Evolutionary conservation across 176 grass and related monocot genomes (phyloP).

Genomic region (Ananas comosus): DNA sequence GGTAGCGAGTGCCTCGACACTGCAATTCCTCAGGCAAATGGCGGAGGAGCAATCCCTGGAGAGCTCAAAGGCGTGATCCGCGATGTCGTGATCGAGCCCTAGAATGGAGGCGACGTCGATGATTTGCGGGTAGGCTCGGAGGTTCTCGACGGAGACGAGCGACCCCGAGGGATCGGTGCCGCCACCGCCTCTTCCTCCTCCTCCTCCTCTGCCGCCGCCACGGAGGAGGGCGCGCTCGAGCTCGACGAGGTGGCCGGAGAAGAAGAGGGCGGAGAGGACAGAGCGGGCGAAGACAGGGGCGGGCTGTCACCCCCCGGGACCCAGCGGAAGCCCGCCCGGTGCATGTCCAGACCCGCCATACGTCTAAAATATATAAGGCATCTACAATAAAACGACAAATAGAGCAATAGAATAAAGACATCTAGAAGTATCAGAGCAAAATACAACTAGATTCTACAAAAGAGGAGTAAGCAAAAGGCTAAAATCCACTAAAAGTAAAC

Average conservation of each 20-base stretch:
- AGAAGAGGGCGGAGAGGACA: conserved; percentile 50
- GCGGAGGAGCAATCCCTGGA: conserved; percentile 83
- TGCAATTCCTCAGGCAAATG: conserved; percentile 84
- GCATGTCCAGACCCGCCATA: too few species aligned
- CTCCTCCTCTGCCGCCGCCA: conserved; percentile 17
- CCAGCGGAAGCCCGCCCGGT: too few species aligned
- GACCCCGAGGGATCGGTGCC: conserved; percentile 42
- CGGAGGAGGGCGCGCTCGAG: conserved; percentile 72
- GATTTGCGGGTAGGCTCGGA: conserved; percentile 95
- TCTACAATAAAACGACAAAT: too few species aligned
- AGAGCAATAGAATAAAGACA: too few species aligned
- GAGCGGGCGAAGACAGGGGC: conserved; percentile 65
- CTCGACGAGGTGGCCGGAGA: conserved; percentile 85
- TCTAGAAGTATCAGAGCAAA: too few species aligned
- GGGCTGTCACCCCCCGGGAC: conserved; percentile 13
- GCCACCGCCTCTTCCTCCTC: too few species aligned
- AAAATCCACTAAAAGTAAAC: too few species aligned
- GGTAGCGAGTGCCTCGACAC: conserved; percentile 82
- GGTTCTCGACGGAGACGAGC: conserved; percentile 76
- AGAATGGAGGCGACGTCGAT: conserved; percentile 79
- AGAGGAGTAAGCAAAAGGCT: too few species aligned
- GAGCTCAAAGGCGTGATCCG: conserved; percentile 87
- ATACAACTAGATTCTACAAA: too few species aligned
- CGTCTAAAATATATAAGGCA: too few species aligned
- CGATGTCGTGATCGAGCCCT: conserved; percentile 66